These are phyloP conservation scores for Pseudogymnoascus sp. DNA, from an alignment of 2,329 filamentous ascomycete genomes.

Conservation along the genomic window DNA sequence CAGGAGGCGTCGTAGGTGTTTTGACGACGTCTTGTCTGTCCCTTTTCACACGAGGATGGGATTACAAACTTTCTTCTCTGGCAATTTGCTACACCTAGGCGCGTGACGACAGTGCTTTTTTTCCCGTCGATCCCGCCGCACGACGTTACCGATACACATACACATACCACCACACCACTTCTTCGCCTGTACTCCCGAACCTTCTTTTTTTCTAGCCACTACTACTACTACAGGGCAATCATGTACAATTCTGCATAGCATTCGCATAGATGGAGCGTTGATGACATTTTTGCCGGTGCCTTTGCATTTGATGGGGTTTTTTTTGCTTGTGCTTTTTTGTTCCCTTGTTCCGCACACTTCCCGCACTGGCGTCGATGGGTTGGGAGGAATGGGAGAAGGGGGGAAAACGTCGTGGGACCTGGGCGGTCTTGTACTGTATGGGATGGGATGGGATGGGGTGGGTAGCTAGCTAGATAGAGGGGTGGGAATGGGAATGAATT, in stretches of 20 bases:
- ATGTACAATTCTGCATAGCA: conserved; percentile 1
- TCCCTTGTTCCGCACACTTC: not conserved
- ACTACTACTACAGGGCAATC: not conserved
- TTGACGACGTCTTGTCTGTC: not conserved
- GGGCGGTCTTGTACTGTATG: not conserved
- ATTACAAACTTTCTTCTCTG: not conserved
- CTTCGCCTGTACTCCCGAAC: not conserved
- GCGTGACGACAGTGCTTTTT: not conserved
- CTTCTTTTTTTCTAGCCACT: not conserved
- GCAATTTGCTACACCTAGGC: not conserved
- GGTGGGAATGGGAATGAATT: not conserved
- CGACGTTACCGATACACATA: not conserved
- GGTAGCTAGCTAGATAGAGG: not conserved
- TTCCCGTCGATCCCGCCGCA: not conserved
- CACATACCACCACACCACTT: not conserved
- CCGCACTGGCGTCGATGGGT: not conserved
- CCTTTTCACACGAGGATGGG: not conserved
- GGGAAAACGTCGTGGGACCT: not conserved
- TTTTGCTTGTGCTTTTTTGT: not conserved
- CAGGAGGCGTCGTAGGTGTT: conserved; percentile 19
- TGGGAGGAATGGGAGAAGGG: not conserved
- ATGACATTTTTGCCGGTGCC: conserved; percentile 20
- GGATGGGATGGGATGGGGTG: not conserved
- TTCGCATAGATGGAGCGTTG: conserved; percentile 10
- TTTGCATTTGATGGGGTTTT: not conserved